Base-by-base conservation (phyloP, 257 asterid genomes). In the Ocimum tenuiflorum region DNA sequence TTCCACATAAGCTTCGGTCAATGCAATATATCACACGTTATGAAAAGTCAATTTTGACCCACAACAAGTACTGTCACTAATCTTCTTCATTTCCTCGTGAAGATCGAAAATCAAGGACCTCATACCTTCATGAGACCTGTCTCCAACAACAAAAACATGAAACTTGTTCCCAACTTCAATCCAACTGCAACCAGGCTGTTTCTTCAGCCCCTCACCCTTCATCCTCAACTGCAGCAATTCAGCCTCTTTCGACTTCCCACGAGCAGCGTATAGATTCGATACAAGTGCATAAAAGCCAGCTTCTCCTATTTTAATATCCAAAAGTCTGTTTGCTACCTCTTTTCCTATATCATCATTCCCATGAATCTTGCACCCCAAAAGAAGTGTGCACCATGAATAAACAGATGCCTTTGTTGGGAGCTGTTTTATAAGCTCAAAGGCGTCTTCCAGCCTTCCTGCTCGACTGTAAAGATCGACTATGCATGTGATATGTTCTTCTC, bases 171-270 rank as follows among this genome's bases (percentile, higher is more conserved):
- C 81, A 47, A 81, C 84, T 69, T 77, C 84, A 72, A 85, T 79
- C 92, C 92, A 85, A 68, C 89, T 83, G 48, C 92, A 82, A 20
- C 89, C 91, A 13, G 95, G 91, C 66, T 85, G 89, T 63, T 79
- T 85, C 79, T 85, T 87, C 70, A 80, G 35, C 41, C 95, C 85
- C 51, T 15, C 73, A 7, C 60, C 78, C 76, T 77, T 82, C 95
- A 86, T 80, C 67, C 75, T 80, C 79, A 24, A n/a, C 79, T 78
- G 79, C 76, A 82, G 42, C 48, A 46, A 45, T 68, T 82, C 87
- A 50, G 87, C 86, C 73, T 82, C 84, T 42, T 42, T 68, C 80
- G 72, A 75, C 60, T 67, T 72, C 67, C 85, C 87, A 6, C 63
- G 60, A 12, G 42, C 70, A 22, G 64, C 61, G 24, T 67, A 80